Evolutionary conservation across 768 basidiomycete species (phyloP).

Genomic region (Heimioporus sp.): DNA sequence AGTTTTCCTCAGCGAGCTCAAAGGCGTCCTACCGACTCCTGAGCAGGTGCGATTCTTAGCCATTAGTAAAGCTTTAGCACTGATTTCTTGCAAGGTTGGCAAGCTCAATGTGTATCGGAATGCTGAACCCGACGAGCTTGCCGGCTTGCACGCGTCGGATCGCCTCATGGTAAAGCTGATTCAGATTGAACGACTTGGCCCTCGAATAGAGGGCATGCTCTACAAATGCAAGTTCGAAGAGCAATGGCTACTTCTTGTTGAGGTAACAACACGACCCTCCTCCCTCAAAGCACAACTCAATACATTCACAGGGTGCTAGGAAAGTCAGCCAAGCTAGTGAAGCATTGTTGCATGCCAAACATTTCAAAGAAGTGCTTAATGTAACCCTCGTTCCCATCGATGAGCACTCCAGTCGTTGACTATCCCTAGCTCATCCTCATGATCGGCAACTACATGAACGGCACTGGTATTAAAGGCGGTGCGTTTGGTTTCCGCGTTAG

Average conservation of each 20-base stretch:
- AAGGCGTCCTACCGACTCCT: slow-evolving; percentile 84
- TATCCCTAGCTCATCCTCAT: slow-evolving; percentile 74
- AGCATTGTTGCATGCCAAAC: slow-evolving; percentile 73
- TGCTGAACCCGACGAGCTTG: slow-evolving; percentile 82
- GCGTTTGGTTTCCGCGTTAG: slow-evolving; percentile 96
- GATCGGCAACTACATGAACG: slow-evolving; percentile 98
- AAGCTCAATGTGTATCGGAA: slow-evolving; percentile 89
- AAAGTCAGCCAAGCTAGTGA: slow-evolving; percentile 82
- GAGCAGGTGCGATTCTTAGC: slow-evolving; percentile 60
- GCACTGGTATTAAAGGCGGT: slow-evolving; percentile 92
- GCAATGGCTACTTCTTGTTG: slow-evolving; percentile 75
- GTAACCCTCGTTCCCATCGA: slow-evolving; percentile 40
- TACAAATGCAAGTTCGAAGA: slow-evolving; percentile 90
- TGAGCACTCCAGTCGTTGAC: slow-evolving; percentile 2
- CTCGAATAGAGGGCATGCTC: slow-evolving; percentile 94
- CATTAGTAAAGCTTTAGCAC: not conserved
- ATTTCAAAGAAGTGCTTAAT: slow-evolving; percentile 88
- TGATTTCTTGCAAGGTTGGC: slow-evolving; percentile 54
- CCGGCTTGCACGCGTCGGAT: slow-evolving; percentile 89
- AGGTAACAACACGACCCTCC: slow-evolving; percentile 40
- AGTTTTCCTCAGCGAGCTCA: slow-evolving; percentile 85
- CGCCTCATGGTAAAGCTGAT: slow-evolving; percentile 96
- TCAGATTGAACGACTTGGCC: slow-evolving; percentile 84
- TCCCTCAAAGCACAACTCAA: slow-evolving; percentile 4
- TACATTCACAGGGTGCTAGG: slow-evolving; percentile 59